These are phyloP conservation scores for Plasmodium sp. DNA, from an alignment of 169 alveolate genomes.

Conservation along the genomic window DNA sequence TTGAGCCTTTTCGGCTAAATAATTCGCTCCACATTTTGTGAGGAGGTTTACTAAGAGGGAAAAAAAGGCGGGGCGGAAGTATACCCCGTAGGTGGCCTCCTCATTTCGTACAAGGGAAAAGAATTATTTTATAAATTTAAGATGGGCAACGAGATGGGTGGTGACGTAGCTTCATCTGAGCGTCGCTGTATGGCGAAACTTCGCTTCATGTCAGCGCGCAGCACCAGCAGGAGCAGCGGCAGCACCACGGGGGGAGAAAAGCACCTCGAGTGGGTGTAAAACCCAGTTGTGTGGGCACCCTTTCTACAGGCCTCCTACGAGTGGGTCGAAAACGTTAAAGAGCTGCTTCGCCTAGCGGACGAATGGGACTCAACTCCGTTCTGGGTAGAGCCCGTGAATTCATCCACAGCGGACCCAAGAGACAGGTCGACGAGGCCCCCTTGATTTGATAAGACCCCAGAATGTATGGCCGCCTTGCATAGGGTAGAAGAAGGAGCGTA, in stretches of 20 bases:
- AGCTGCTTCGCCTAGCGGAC: not conserved
- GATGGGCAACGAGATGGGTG: not conserved
- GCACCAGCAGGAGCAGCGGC: not conserved
- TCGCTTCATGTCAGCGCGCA: not conserved
- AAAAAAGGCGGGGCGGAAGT: not conserved
- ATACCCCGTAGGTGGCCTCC: not conserved
- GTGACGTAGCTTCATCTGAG: not conserved
- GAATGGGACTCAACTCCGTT: conserved; percentile 27
- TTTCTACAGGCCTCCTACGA: not conserved
- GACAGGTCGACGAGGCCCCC: conserved; percentile 80
- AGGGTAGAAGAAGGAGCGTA: conserved; percentile 90
- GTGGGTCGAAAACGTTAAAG: conserved; percentile 24
- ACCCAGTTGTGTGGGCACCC: not conserved
- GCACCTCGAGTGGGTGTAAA: not conserved
- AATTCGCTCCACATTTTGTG: not conserved
- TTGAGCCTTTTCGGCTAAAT: not conserved
- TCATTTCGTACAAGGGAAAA: not conserved
- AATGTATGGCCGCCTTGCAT: conserved; percentile 92
- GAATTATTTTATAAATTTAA: not conserved
- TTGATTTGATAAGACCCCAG: conserved; percentile 82
- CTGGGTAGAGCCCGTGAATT: conserved; percentile 54
- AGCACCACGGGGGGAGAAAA: not conserved
- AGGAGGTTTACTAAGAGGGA: not conserved
- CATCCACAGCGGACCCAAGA: conserved; percentile 14
- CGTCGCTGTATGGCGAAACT: not conserved